Base-by-base conservation (phyloP, 1,284 basidiomycete genomes). In the Ustilago hordei region DNA sequence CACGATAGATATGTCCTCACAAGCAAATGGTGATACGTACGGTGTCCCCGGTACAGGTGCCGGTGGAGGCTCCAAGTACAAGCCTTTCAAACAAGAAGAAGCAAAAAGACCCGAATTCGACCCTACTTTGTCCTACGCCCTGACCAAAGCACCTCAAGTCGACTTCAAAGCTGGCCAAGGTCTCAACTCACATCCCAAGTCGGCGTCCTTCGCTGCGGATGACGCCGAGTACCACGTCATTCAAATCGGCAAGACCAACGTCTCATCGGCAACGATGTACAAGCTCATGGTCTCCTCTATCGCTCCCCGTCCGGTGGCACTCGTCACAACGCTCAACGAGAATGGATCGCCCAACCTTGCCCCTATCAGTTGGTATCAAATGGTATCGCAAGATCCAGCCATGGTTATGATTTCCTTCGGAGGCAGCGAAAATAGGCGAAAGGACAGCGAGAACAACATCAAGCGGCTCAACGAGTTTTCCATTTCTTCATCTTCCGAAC, bases 321-420 rank as follows among this genome's bases (percentile, higher is more conserved):
- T 82, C 8, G 78, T 81, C 1, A 79, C 78, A 1, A 81, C 81
- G 8, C 58, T 78, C 31, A 76, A 78, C 34, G 67, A 79, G 19
- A 62, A 82, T 13, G 75, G 75, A 1, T 56, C 61, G 0, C 77
- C 73, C 6, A 82, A 82, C 35, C 56, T 82, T 17, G 78, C 79
- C 2, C 80, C 81, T 0, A 78, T 82, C 55, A 74, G 66, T 63
- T 81, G 80, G 80, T 82, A 79, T 32, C 79, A 82, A 62, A 81
- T 82, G 80, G 78, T 82, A 3, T 74, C 66, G 39, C 80, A 81
- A 50, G 68, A 82, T 60, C 81, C 81, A 0, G 69, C 81, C 0
- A 73, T 81, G 64, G 80, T 81, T 12, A 81, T 81, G 79, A 61
- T 82, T 55, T 75, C 71, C 2, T 82, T 82, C 34, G 79, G 79